Conservation (phyloP, 176 grass and related monocot genomes). For the Carex cristatella region DNA sequence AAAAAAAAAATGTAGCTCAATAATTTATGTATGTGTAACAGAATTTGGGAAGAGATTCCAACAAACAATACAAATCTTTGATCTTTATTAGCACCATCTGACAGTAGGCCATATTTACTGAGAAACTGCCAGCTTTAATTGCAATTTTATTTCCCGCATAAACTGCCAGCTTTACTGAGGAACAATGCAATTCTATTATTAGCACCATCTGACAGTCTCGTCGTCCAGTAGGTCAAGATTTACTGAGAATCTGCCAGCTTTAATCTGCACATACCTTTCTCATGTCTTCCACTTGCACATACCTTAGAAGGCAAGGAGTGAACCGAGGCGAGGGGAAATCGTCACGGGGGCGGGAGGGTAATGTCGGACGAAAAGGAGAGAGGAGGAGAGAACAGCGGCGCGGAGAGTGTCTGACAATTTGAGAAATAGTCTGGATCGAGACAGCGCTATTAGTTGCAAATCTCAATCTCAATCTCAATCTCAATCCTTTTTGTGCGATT, state of each 20-base stretch:
- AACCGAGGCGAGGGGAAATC: constrained; percentile 20
- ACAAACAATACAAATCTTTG: not conserved
- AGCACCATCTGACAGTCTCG: no score
- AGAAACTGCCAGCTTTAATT: not conserved
- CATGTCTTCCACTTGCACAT: no score
- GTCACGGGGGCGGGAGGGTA: constrained; percentile 22
- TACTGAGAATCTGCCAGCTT: no score
- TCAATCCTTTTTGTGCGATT: no score
- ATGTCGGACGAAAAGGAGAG: constrained; percentile 11
- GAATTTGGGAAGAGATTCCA: not conserved
- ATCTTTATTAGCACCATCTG: not conserved
- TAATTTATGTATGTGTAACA: not conserved
- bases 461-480: not conserved
- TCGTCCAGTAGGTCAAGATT: no score
- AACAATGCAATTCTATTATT: no score
- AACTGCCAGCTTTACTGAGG: no score
- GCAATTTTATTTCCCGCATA: not conserved
- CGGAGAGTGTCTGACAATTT: constrained; percentile 2
- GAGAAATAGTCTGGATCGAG: constrained; percentile 22
- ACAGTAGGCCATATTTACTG: not conserved
- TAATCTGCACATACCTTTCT: no score
- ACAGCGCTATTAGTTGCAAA: constrained; percentile 15
- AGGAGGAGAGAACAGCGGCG: constrained; percentile 13
- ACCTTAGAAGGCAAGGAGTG: not conserved
- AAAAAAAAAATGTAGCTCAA: not conserved